Conservation (phyloP, 495 filamentous ascomycete species). For the Usnea hakonensis region DNA sequence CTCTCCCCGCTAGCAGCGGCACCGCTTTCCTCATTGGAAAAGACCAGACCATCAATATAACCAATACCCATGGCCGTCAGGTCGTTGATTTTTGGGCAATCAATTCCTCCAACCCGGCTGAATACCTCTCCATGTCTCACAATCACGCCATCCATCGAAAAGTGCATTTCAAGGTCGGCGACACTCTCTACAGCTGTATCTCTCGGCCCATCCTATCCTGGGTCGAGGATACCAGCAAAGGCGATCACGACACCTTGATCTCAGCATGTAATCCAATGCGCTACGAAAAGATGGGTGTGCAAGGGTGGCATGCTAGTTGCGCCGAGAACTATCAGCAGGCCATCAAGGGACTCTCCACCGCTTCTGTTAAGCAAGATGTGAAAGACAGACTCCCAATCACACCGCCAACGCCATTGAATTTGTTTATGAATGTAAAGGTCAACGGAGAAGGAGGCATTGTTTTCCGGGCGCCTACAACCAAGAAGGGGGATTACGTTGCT, state of each 20-base stretch:
- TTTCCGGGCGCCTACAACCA: slow-evolving; percentile 30
- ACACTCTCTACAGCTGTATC: slow-evolving; percentile 30
- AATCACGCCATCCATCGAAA: slow-evolving; percentile 31
- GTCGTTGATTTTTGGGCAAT: slow-evolving; percentile 47
- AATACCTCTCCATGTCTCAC: slow-evolving; percentile 37
- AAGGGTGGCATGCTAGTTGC: slow-evolving; percentile 35
- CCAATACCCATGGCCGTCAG: slow-evolving; percentile 46
- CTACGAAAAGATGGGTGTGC: slow-evolving; percentile 31
- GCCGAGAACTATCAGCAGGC: slow-evolving; percentile 37
- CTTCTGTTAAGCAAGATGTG: background rate
- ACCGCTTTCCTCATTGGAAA: slow-evolving; percentile 32
- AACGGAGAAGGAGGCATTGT: slow-evolving; percentile 28
- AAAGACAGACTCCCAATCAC: background rate
- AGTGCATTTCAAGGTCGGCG: slow-evolving; percentile 28
- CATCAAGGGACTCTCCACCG: slow-evolving; percentile 15
- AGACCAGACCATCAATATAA: slow-evolving; percentile 41
- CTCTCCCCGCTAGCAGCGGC: slow-evolving; percentile 32
- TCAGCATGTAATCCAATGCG: slow-evolving; percentile 35
- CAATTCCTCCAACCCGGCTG: slow-evolving; percentile 7
- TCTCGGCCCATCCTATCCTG: slow-evolving; percentile 33
- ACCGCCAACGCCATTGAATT: slow-evolving; percentile 36
- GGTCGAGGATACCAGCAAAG: slow-evolving; percentile 34
- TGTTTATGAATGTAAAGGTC: slow-evolving; percentile 44
- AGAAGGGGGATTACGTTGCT: slow-evolving; percentile 32
- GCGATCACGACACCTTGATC: slow-evolving; percentile 38